Conservation (phyloP, 1,139 yeast species). For the Saccharomyces hybrid region DNA sequence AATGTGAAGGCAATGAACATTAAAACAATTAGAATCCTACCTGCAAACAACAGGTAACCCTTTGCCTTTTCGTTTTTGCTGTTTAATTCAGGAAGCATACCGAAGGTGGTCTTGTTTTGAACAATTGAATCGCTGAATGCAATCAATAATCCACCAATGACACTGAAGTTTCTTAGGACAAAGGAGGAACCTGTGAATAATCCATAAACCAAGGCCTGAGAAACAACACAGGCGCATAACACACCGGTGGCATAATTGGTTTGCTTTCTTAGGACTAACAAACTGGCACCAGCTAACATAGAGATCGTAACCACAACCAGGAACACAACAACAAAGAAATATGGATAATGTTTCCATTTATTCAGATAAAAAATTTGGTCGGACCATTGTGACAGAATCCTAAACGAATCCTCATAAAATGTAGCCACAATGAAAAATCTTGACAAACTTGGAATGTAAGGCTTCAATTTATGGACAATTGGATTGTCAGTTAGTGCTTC, state of each 20-base stretch:
- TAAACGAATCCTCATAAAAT: slow-evolving; percentile 79
- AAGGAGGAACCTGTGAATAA: slow-evolving; percentile 74
- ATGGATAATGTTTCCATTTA: slow-evolving; percentile 73
- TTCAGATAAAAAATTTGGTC: slow-evolving; percentile 84
- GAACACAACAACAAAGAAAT: slow-evolving; percentile 67
- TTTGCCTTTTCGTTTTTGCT: slow-evolving; percentile 69
- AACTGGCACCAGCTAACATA: slow-evolving; percentile 68
- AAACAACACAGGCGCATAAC: slow-evolving; percentile 61
- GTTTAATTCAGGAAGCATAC: slow-evolving; percentile 79
- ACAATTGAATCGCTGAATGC: slow-evolving; percentile 88
- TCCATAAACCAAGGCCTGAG: slow-evolving; percentile 89
- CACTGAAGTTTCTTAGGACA: slow-evolving; percentile 78
- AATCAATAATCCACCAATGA: slow-evolving; percentile 85
- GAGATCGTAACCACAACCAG: slow-evolving; percentile 54
- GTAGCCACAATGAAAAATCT: slow-evolving; percentile 90
- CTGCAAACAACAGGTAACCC: slow-evolving; percentile 80
- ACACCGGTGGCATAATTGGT: slow-evolving; percentile 67
- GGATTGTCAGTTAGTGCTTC: slow-evolving; percentile 37
- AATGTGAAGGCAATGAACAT: slow-evolving; percentile 82
- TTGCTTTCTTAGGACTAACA: slow-evolving; percentile 64
- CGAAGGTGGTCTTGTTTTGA: slow-evolving; percentile 69
- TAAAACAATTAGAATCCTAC: slow-evolving; percentile 77
- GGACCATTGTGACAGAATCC: slow-evolving; percentile 83
- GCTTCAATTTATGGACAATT: slow-evolving; percentile 40
- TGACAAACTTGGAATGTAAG: slow-evolving; percentile 79